Conservation (phyloP, 2,329 filamentous ascomycete genomes). For the Botrytis paeoniae region DNA sequence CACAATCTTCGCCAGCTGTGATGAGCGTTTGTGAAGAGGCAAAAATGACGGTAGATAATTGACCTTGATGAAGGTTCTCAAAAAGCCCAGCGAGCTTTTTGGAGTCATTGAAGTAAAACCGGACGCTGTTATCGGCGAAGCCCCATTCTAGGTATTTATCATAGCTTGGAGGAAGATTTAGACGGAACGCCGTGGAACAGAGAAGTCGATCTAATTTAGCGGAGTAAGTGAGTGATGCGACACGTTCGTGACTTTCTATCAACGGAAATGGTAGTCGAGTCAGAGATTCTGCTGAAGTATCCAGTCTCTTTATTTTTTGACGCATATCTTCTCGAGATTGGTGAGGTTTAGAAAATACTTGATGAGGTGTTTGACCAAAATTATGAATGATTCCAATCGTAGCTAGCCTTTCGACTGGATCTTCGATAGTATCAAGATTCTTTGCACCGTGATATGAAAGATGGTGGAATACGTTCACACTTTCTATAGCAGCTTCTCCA, state of each 20-base stretch:
- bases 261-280: slow-evolving; percentile 76
- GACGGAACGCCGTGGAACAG: slow-evolving; percentile 76
- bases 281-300: slow-evolving; percentile 73
- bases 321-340: slow-evolving; percentile 68
- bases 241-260: slow-evolving; percentile 68
- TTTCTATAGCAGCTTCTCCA: slow-evolving; percentile 87
- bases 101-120: slow-evolving; percentile 83
- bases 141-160: slow-evolving; percentile 97
- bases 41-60: slow-evolving; percentile 79
- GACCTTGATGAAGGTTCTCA: slow-evolving; percentile 89
- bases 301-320: slow-evolving; percentile 66
- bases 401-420: slow-evolving; percentile 80
- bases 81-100: slow-evolving; percentile 83
- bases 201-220: slow-evolving; percentile 78
- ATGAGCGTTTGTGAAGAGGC: slow-evolving; percentile 88
- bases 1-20: slow-evolving; percentile 89
- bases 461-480: slow-evolving; percentile 92
- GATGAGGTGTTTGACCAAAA: slow-evolving; percentile 95
- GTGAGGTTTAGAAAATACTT: slow-evolving; percentile 84
- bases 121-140: slow-evolving; percentile 86
- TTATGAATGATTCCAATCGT: slow-evolving; percentile 98
- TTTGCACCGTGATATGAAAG: slow-evolving; percentile 92
- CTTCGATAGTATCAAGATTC: slow-evolving; percentile 85
- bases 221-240: slow-evolving; percentile 75
- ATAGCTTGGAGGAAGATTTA: slow-evolving; percentile 82